Evolutionary conservation across 352 stramenopile genomes (phyloP).

Genomic region (Pseudoperonospora humuli): DNA sequence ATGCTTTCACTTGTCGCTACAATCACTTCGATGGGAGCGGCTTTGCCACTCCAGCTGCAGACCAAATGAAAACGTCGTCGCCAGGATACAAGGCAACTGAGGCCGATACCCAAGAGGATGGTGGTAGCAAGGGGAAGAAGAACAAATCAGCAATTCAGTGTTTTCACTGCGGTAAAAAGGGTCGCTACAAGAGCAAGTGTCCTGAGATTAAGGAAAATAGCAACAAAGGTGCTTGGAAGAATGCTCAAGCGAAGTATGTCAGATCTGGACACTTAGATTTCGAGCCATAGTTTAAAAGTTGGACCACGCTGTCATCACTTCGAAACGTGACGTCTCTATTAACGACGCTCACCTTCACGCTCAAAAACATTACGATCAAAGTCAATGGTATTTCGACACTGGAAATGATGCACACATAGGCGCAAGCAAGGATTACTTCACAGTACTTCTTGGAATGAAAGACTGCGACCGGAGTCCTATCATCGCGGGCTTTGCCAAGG

Average conservation of each 20-base stretch:
- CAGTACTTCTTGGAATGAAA: not conserved
- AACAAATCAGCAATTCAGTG: too few relatives aligned
- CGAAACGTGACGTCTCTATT: not conserved
- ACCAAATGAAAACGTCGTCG: too few relatives aligned
- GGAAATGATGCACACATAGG: not conserved
- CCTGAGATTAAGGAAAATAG: not conserved
- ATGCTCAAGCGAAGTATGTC: not conserved
- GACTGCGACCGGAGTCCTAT: not conserved
- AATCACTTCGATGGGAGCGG: too few relatives aligned
- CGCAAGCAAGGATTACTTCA: not conserved
- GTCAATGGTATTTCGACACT: not conserved
- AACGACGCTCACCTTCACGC: not conserved
- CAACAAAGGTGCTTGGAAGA: too few relatives aligned
- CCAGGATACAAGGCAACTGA: too few relatives aligned
- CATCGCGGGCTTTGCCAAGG: slow-evolving; percentile 1
- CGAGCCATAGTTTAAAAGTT: too few relatives aligned
- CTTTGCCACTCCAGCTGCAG: too few relatives aligned
- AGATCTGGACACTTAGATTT: too few relatives aligned
- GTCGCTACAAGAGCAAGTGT: not conserved
- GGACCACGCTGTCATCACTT: not conserved
- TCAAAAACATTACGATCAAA: too few relatives aligned
- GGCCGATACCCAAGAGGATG: too few relatives aligned
- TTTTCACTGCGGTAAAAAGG: not conserved
- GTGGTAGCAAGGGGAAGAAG: not conserved
- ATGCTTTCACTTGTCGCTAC: too few relatives aligned